Percentiles rank a stretch among this genome's conserved stretches.
phyloP scores from a whole-genome alignment of 2,329 filamentous ascomycete genomes.

The Ceratocystis destructans region DNA sequence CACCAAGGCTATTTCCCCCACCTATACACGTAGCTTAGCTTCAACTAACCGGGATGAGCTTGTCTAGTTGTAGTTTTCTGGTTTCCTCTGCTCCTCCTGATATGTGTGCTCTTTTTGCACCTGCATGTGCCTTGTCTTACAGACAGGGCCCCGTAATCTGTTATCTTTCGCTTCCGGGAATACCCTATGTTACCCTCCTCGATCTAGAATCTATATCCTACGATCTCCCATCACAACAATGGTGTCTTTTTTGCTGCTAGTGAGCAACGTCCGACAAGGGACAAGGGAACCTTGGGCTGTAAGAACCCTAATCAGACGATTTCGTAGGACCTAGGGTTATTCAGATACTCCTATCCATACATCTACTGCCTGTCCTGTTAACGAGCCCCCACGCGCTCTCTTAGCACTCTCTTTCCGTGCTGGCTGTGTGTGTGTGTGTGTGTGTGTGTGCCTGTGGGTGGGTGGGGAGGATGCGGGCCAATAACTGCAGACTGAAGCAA shows the following conservation, averaged over 20 bases:
- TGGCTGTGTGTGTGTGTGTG: too few species aligned
- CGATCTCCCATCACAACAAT: not conserved
- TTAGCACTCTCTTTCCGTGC: not conserved
- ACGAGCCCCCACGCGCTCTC: not conserved
- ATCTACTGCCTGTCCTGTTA: not conserved
- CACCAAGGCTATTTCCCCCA: not conserved
- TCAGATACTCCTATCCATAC: not conserved
- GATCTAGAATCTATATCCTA: not conserved
- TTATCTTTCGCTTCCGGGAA: not conserved
- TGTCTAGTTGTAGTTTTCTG: not conserved
- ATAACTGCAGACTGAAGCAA: not conserved
- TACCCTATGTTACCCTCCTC: not conserved
- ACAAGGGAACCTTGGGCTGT: not conserved
- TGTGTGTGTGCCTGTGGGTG: too few species aligned
- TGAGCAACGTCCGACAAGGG: not conserved
- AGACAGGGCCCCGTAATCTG: not conserved
- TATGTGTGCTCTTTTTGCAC: not conserved
- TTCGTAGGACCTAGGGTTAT: not conserved
- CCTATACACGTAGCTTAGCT: not conserved
- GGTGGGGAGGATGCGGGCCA: too few species aligned
- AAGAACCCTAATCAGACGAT: not conserved
- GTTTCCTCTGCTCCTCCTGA: not conserved
- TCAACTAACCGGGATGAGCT: not conserved
- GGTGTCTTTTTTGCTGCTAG: not conserved
- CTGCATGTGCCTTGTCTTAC: not conserved